Percentiles rank a stretch among this genome's conserved stretches.
These are phyloP conservation scores for Backusella circina DNA, from an alignment of 192 early-diverging fungal genomes.

Conservation along the genomic window DNA sequence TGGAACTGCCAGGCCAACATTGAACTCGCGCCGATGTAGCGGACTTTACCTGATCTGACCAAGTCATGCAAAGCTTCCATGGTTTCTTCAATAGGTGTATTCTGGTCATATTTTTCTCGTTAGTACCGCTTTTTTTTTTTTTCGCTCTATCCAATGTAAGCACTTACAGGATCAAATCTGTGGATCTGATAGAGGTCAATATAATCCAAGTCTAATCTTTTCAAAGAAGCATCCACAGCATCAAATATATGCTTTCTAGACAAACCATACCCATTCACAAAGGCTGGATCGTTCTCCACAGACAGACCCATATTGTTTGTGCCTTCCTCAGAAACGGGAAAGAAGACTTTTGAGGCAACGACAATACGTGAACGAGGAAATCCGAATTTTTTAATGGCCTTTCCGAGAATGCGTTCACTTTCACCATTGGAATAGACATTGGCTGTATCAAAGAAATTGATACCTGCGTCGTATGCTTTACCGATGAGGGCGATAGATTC, in stretches of 20 bases:
- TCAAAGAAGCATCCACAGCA: slow-evolving; percentile 26
- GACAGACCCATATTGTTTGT: neutral
- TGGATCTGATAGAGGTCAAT: slow-evolving; percentile 55
- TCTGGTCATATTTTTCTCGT: neutral
- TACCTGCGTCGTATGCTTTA: slow-evolving; percentile 28
- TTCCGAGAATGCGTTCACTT: slow-evolving; percentile 28
- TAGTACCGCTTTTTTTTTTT: neutral
- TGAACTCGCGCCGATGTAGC: slow-evolving; percentile 33
- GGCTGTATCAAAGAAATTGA: slow-evolving; percentile 32
- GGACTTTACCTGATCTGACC: slow-evolving; percentile 38
- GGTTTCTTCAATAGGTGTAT: slow-evolving; percentile 45
- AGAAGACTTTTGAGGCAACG: slow-evolving; percentile 35
- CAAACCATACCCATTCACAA: slow-evolving; percentile 23
- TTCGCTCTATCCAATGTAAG: no score
- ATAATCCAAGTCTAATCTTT: slow-evolving; percentile 31
- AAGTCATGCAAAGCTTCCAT: slow-evolving; percentile 39
- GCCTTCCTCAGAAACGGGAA: slow-evolving; percentile 20
- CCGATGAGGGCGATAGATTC: slow-evolving; percentile 36
- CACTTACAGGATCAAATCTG: slow-evolving; percentile 29
- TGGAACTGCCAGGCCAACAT: slow-evolving; percentile 46
- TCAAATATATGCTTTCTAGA: slow-evolving; percentile 31
- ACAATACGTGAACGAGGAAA: slow-evolving; percentile 32
- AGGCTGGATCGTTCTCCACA: neutral
- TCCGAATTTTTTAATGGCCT: slow-evolving; percentile 30
- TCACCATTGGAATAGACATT: slow-evolving; percentile 28